These are phyloP conservation scores for Xylaria arbuscula DNA, from an alignment of 2,329 filamentous ascomycete species.

Conservation along the genomic window DNA sequence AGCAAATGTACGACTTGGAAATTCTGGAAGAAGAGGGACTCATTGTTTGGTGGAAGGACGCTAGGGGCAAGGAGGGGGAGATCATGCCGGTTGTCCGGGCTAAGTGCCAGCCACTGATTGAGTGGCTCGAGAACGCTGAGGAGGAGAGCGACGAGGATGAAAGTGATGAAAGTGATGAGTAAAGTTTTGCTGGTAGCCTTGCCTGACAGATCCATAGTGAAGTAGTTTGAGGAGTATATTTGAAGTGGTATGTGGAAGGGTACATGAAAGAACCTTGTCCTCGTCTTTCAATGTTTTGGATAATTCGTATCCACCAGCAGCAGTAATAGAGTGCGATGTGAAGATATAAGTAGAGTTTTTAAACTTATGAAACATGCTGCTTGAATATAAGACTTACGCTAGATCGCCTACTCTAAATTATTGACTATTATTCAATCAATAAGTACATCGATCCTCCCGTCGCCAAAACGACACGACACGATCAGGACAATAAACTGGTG, in stretches of 20 bases:
- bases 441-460: no score
- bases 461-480: no score
- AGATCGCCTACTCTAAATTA: no score
- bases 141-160: constrained; percentile 78
- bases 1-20: constrained; percentile 86
- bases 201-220: not conserved
- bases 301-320: not conserved
- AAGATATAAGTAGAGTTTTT: not conserved
- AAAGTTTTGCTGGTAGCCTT: not conserved
- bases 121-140: constrained; percentile 83
- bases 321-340: not conserved
- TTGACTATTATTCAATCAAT: no score
- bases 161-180: constrained; percentile 67
- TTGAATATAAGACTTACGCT: no score
- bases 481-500: no score
- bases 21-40: constrained; percentile 91
- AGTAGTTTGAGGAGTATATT: not conserved
- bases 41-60: constrained; percentile 87
- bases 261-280: not conserved
- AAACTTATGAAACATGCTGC: not conserved
- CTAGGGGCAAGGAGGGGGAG: constrained; percentile 72
- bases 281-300: not conserved
- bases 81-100: constrained; percentile 76
- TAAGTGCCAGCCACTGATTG: constrained; percentile 81
- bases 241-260: not conserved